Base-by-base conservation (phyloP, 2,329 filamentous ascomycete species). In the Elsinoe batatas region DNA sequence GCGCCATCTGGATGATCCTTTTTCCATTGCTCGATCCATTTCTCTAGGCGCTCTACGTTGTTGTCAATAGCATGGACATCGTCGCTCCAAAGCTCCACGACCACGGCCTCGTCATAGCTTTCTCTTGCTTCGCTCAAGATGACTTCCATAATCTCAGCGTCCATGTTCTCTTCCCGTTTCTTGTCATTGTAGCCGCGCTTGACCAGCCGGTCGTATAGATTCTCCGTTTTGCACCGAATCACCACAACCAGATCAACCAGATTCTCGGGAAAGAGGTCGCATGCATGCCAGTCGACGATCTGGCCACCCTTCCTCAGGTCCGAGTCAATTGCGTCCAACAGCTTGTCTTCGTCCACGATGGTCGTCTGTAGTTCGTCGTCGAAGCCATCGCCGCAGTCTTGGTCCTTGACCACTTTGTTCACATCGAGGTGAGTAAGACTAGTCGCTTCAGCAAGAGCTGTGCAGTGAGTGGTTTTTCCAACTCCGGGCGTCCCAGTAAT, bases 261-360 rank as follows among this genome's bases (percentile, higher is more conserved):
- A 66, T 86, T 86, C 68, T 87, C 84, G 1, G 93, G 93, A 67
- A 97, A 97, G 18, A 97, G 74, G 65, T 97, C 93, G 74, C 91
- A 97, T 1, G 91, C 91, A 72, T 98, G 93, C 91, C 93, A 98
- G 74, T 98, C 93, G 66, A 98, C 87, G 63, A 98, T 83, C 70
- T 83, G 88, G 17, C 93, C 93, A 57, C 91, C 91, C 17, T 79
- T 73, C 60, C 84, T 79, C 37, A 88, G 79, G 59, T 93, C 85
- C 56, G 87, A 80, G 72, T 97, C 93, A 57, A 98, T 85, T 47
- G 87, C 82, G 68, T 98, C 93, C 18, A 98, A 79, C 32, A 98
- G 74, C 84, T 94, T 95, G 68, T 98, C 93, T 70, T 98, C 93
- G 67, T 98, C 91, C 13, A 98, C 91, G 57, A 97, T 87, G 83